Conservation (phyloP, 2,329 filamentous ascomycete genomes). For the Colletotrichum lindemuthianum region DNA sequence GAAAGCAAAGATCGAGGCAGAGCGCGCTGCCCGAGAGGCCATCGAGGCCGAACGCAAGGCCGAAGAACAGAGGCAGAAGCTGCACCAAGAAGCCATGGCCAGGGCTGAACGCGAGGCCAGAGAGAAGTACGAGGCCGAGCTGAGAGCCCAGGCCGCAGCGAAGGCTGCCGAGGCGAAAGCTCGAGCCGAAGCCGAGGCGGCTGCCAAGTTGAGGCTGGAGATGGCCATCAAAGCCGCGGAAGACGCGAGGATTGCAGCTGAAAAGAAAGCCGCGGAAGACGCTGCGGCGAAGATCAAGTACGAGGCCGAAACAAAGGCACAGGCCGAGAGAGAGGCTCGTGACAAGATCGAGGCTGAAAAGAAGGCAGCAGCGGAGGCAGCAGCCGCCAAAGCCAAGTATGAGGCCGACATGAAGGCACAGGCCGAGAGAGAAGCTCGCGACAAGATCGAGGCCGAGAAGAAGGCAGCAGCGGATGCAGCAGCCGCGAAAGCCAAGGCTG, state of each 20-base stretch:
- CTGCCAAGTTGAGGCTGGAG: slow-evolving; percentile 47
- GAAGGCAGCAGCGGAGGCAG: slow-evolving; percentile 40
- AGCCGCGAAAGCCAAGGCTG: slow-evolving; percentile 39
- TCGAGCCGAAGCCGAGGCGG: slow-evolving; percentile 51
- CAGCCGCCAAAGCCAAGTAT: slow-evolving; percentile 39
- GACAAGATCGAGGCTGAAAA: slow-evolving; percentile 47
- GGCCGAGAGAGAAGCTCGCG: slow-evolving; percentile 44
- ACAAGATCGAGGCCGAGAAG: slow-evolving; percentile 46
- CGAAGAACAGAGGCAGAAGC: slow-evolving; percentile 56
- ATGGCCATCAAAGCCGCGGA: slow-evolving; percentile 49
- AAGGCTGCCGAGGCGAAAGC: slow-evolving; percentile 51
- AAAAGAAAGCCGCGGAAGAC: slow-evolving; percentile 45
- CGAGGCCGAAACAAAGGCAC: slow-evolving; percentile 47
- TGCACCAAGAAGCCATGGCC: slow-evolving; percentile 47
- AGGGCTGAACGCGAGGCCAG: slow-evolving; percentile 46
- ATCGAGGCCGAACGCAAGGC: slow-evolving; percentile 56
- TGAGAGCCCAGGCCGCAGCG: slow-evolving; percentile 56
- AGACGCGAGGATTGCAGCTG: slow-evolving; percentile 52
- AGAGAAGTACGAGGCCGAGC: slow-evolving; percentile 51
- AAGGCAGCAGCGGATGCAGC: slow-evolving; percentile 40
- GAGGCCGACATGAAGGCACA: slow-evolving; percentile 46
- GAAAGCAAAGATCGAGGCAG: slow-evolving; percentile 57
- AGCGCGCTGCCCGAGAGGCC: slow-evolving; percentile 54
- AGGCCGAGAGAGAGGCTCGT: slow-evolving; percentile 45
- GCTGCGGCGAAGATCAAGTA: slow-evolving; percentile 46